Base-by-base conservation (phyloP, 2,329 filamentous ascomycete genomes). In the Diaporthe humulicola region DNA sequence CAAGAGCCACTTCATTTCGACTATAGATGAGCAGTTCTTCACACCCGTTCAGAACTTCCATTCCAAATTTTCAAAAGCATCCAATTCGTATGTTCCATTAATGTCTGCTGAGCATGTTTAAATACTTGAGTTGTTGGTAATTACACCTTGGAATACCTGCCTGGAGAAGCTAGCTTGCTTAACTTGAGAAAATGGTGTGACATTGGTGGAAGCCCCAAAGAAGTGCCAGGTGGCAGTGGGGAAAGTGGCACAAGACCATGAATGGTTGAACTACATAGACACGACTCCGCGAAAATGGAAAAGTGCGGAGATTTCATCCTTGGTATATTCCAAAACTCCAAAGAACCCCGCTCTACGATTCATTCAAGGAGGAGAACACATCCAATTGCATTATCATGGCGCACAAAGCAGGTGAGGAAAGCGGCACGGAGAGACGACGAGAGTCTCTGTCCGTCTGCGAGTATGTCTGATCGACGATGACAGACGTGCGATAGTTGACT, bases 181-280 rank as follows among this genome's bases (percentile, higher is more conserved):
- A 3, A 40, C 12, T 38, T n/a, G 4, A 12, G 19, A n/a, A 38
- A 33, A n/a, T n/a, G 30, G 10, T 38, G n/a, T 66, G 25, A 30
- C 25, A 33, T 66, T 6, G 28, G 60, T 33, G 10, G 40, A 25
- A 19, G 45, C 14, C 28, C 22, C 61, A 25, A 28, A 36, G 45
- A 22, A 15, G 3, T 52, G 64, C 12, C 30, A 17, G 30, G 14
- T 52, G 64, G 5, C 30, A 17, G 45, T 52, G 64, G 64, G 64
- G 64, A 67, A 67, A 50, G 61, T 50, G 22, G 61, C 61, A 66
- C 61, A 30, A 50, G 60, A 22, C 60, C 10, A 45, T 30, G 64
- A 67, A 36, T 52, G 64, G 45, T 67, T 36, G 45, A 52, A 52
- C 4, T 33, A 38, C 4, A 9, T 38, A 25, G 33, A 25, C 3